Conservation (phyloP, 148 eudicot genomes). For the Rhododendron kiyosumense region DNA sequence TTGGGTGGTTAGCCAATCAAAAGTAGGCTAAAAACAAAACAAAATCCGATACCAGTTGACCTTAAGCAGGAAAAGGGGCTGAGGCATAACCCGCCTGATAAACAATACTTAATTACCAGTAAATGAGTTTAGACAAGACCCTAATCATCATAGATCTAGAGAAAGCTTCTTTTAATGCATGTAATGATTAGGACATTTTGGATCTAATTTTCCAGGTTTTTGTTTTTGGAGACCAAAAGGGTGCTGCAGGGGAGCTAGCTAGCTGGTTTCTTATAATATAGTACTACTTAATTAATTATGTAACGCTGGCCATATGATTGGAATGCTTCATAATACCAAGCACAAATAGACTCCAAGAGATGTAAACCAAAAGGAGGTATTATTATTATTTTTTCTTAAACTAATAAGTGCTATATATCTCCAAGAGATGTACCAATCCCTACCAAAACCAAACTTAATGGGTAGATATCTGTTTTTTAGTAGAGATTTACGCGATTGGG, state of each 20-base stretch:
- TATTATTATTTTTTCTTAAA: not conserved
- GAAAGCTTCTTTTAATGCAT: not conserved
- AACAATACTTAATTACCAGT: not conserved
- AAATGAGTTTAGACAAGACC: not conserved
- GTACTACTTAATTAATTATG: not conserved
- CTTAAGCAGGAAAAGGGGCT: not conserved
- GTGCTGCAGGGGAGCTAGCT: not conserved
- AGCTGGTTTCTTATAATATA: not conserved
- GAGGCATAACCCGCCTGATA: not conserved
- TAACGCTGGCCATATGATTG: not conserved
- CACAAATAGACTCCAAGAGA: not conserved
- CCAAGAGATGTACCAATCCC: too few relatives aligned
- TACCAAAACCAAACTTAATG: too few relatives aligned
- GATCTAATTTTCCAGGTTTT: not conserved
- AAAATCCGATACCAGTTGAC: not conserved
- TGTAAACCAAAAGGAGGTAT: not conserved
- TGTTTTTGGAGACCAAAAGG: not conserved
- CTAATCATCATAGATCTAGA: not conserved
- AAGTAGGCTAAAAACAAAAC: not conserved
- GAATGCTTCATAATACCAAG: not conserved
- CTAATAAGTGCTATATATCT: too few relatives aligned
- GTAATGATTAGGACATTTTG: constrained; percentile 1
- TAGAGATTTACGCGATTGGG: too few relatives aligned
- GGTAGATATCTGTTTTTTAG: too few relatives aligned
- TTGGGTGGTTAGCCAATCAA: not conserved